phyloP scores from a whole-genome alignment of 78 protist species.

The Polysphondylium violaceum region DNA sequence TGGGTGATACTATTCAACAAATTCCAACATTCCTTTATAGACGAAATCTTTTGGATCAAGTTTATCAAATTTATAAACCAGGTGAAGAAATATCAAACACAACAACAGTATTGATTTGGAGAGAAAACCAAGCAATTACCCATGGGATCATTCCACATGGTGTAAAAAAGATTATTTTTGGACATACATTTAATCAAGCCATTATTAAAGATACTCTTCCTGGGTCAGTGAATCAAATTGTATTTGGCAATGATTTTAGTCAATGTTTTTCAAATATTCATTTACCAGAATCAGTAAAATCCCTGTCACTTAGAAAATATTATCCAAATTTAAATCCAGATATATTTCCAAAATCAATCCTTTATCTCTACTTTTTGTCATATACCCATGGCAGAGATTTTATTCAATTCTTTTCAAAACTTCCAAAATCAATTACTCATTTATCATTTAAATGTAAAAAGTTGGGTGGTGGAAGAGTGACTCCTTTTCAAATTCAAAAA shows the following conservation, averaged over 20 bases:
- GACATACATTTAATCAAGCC: background rate
- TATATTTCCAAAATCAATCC: background rate
- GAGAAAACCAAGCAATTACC: background rate
- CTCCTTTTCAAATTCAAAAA: too few relatives aligned
- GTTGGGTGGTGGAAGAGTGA: background rate
- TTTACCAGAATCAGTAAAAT: background rate
- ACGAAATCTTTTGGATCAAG: too few relatives aligned
- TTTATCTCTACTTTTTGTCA: background rate
- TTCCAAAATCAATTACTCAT: background rate
- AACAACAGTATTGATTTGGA: too few relatives aligned
- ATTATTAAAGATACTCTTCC: background rate
- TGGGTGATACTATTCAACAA: too few relatives aligned
- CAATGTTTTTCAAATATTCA: background rate
- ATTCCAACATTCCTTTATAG: too few relatives aligned
- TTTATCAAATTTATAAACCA: too few relatives aligned
- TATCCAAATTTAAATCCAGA: background rate
- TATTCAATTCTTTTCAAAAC: background rate
- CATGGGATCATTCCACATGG: background rate
- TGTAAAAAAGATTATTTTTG: background rate
- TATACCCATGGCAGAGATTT: background rate
- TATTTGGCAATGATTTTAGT: background rate
- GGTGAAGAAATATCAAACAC: too few relatives aligned
- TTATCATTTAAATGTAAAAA: too few relatives aligned
- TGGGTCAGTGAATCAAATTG: background rate
- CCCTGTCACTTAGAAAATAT: background rate